Base-by-base conservation (phyloP, 1,284 basidiomycete species). In the Melanopsichium pennsylvanicum region DNA sequence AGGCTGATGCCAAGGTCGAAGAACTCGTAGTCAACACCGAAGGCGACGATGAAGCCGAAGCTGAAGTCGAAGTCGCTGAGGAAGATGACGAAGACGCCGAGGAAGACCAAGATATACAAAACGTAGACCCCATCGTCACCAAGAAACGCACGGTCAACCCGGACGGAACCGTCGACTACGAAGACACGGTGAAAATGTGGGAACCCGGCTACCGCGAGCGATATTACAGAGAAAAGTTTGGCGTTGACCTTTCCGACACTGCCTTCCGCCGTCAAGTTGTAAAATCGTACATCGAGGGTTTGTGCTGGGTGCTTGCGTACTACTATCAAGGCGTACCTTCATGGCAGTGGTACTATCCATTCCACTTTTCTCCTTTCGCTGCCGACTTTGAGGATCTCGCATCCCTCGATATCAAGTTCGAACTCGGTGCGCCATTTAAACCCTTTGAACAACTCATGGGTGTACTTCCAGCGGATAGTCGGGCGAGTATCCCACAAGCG, bases 341-440 rank as follows among this genome's bases (percentile, higher is more conserved):
- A 1, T 99, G 96, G 96, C 89, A 93, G 76, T 99, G 96, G 96
- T 99, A 90, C 83, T 98, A 97, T 81, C 96, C 96, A 0, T 96
- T 91, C 80, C 95, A 99, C 83, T 98, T 95, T 81, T 93, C 96
- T 5, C 96, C 96, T 1, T 99, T 98, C 81, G 96, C 96, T 6
- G 89, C 90, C 57, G 96, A 99, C 82, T 97, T 98, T 75, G 86
- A 87, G 52, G 88, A 93, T 44, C 57, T 79, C 18, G 86, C 86
- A 35, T 84, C 87, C 69, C 88, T 95, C 86, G 84, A 92, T 40
- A 89, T 98, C 79, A 83, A 85, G 26, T 93, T 94, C 72, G 85
- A 87, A 6, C 79, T 88, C 21, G 93, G 93, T 9, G 84, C 88
- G 60, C 96, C 95, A 2, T 98, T 97, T 86, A 92, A 90, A 76